Conservation (phyloP, 192 early-diverging fungal genomes). For the Polychytrium aggregatum region DNA sequence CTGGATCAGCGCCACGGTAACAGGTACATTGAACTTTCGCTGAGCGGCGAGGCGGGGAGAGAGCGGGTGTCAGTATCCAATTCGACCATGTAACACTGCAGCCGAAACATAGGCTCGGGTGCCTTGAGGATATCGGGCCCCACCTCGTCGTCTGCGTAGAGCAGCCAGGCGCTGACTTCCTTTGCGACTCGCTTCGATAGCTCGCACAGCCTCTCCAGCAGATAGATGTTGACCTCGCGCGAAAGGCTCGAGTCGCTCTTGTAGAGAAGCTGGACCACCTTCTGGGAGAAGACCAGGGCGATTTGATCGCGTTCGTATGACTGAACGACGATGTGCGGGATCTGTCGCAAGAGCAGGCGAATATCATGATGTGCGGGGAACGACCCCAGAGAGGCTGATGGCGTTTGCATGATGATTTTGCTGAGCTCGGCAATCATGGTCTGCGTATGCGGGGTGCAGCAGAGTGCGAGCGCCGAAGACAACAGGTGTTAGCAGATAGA, state of each 20-base stretch:
- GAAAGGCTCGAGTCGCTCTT: slow-evolving; percentile 60
- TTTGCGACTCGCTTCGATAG: slow-evolving; percentile 64
- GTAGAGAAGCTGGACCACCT: slow-evolving; percentile 77
- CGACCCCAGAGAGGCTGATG: slow-evolving; percentile 38
- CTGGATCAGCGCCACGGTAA: slow-evolving; percentile 70
- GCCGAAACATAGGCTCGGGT: no score
- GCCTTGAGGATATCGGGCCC: no score
- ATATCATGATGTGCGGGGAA: slow-evolving; percentile 74
- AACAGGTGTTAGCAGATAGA: no score
- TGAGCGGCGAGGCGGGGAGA: slow-evolving; percentile 1
- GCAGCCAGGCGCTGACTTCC: slow-evolving; percentile 84
- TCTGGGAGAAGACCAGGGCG: slow-evolving; percentile 79
- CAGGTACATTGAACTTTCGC: slow-evolving; percentile 82
- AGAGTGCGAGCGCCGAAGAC: no score
- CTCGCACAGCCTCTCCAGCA: slow-evolving; percentile 79
- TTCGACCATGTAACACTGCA: no score
- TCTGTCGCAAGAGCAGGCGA: slow-evolving; percentile 57
- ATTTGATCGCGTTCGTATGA: slow-evolving; percentile 67
- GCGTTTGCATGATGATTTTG: slow-evolving; percentile 35
- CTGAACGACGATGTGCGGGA: slow-evolving; percentile 49
- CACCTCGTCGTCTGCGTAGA: slow-evolving; percentile 84
- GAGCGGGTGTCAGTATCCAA: no score
- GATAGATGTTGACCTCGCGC: slow-evolving; percentile 68
- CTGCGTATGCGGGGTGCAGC: slow-evolving; percentile 30
- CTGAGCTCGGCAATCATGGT: slow-evolving; percentile 49